Conservation (phyloP, 495 filamentous ascomycete species). For the Lophiotrema nucula region DNA sequence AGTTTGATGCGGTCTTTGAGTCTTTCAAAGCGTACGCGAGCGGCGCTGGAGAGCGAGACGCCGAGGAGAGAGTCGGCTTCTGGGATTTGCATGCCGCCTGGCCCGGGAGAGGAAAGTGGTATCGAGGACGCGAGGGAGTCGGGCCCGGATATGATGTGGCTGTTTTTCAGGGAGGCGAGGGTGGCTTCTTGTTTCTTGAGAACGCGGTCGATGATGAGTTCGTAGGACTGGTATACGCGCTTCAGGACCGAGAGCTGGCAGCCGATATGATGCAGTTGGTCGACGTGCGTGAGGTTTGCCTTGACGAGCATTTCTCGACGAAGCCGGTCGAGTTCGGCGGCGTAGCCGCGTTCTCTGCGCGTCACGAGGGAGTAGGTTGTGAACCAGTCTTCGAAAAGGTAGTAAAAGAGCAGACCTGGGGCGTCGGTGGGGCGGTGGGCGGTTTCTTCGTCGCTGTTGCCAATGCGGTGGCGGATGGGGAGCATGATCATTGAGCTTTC, state of each 20-base stretch:
- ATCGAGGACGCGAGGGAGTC: conserved; percentile 28
- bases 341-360: conserved; percentile 61
- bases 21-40: conserved; percentile 72
- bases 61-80: conserved; percentile 48
- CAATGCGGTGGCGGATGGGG: conserved; percentile 39
- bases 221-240: conserved; percentile 76
- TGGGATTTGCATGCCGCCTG: conserved; percentile 38
- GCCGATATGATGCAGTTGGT: conserved; percentile 70
- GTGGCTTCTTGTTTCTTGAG: conserved; percentile 51
- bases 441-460: conserved; percentile 41
- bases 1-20: conserved; percentile 72
- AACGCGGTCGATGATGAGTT: conserved; percentile 71
- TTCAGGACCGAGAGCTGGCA: conserved; percentile 65
- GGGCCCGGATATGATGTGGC: conserved; percentile 36
- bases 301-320: conserved; percentile 58
- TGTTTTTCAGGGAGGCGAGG: conserved; percentile 42
- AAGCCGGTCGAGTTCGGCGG: conserved; percentile 55
- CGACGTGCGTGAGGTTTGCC: conserved; percentile 61
- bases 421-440: conserved; percentile 51
- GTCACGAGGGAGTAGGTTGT: conserved; percentile 65
- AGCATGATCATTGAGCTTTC: conserved; percentile 36
- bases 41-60: conserved; percentile 60
- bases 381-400: conserved; percentile 85
- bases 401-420: conserved; percentile 77
- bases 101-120: conserved; percentile 1